Evolutionary conservation across 768 basidiomycete genomes (phyloP), one percentile per base, ranked within the genome.

Genomic region (Russula earlei): DNA sequence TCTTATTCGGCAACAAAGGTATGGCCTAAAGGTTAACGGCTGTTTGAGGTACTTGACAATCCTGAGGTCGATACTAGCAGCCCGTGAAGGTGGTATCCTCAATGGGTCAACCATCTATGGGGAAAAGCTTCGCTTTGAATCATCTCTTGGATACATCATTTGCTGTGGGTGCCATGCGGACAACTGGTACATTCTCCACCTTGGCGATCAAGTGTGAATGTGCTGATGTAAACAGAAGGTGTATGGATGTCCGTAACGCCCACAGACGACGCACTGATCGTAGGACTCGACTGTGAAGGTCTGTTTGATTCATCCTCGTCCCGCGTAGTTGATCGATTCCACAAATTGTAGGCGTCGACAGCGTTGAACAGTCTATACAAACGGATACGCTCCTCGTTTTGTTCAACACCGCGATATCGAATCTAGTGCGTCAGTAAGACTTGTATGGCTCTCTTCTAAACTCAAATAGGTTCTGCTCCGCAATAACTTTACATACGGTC

Each of bases 241-340:
- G 79, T 83, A 2, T 83, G 82, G 82, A 77, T 83, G 75, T 82
- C 81, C 0, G 78, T 80, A 8, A 81, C 82, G 1, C 83, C 82
- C 0, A 82, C 81, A 0, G 69, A 75, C 45, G 75, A 80, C 22
- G 66, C 66, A 0, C 62, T 84, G 10, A 68, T 84, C 10, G 80
- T 84, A 0, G 76, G 82, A 3, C 71, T 84, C 6, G 82, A 84
- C 59, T 84, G 84, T 43, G 82, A 84, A 74, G 82, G 83, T 75
- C 15, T 42, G n/a, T 22, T 56, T 14, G 15, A 5, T 47, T 19
- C 14, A 27, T 17, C 15, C 22, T 34, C 41, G n/a, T 5, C 22
- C 9, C n/a, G 49, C 27, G 22, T 5, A 27, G 33, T 9, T 58
- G 4, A 33, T 19, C 11, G 11, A 25, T 19, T 45, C 20, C 52